Evolutionary conservation across 176 grass and related monocot genomes (phyloP).

Genomic region (Aegilops umbellulata): DNA sequence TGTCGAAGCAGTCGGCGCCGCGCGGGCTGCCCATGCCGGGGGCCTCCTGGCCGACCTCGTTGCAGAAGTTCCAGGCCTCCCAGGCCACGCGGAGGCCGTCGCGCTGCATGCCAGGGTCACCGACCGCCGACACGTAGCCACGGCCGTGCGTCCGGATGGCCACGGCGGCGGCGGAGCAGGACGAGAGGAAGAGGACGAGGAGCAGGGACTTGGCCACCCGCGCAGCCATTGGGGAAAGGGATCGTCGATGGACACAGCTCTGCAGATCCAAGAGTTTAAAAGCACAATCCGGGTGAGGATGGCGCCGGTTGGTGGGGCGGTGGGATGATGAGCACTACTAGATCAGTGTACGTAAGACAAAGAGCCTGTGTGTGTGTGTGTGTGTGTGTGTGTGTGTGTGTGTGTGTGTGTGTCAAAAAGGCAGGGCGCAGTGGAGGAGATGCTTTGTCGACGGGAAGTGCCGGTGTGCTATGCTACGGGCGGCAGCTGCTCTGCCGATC

Average conservation of each 20-base stretch:
- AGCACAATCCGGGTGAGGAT: neutral
- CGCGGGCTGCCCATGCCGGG: conserved; percentile 86
- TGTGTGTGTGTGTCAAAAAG: neutral
- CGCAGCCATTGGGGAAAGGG: conserved; percentile 9
- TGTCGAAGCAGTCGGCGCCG: conserved; percentile 85
- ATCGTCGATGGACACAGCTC: neutral
- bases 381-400: neutral
- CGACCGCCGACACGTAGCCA: conserved; percentile 58
- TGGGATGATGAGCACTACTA: neutral
- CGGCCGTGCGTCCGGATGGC: conserved; percentile 2
- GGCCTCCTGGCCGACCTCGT: conserved; percentile 85
- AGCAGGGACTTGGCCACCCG: neutral
- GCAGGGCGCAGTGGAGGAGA: neutral
- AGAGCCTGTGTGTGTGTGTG: neutral
- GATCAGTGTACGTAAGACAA: neutral
- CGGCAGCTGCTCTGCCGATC: neutral
- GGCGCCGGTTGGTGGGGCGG: neutral
- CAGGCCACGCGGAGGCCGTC: conserved; percentile 77
- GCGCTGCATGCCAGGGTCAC: conserved; percentile 80
- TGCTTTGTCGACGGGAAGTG: neutral
- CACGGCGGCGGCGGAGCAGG: neutral
- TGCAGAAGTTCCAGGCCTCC: conserved; percentile 98
- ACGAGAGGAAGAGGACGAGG: neutral
- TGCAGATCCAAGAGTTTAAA: neutral
- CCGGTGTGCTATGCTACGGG: too few species aligned